phyloP scores from a whole-genome alignment of 495 filamentous ascomycete genomes.

The Penicillium egyptiacum region DNA sequence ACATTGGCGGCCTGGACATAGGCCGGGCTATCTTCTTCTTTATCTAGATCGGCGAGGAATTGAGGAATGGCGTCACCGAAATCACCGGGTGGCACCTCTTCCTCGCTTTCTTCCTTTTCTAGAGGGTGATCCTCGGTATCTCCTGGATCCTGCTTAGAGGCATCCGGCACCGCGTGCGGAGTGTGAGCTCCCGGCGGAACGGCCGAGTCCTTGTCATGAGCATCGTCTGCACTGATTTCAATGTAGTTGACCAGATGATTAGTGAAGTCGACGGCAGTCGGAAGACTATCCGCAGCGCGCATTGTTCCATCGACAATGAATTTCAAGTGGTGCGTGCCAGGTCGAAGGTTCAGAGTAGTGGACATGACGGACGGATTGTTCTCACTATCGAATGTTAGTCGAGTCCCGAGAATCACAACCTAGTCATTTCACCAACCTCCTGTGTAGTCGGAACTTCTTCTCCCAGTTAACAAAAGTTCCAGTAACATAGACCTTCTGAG shows the following conservation, averaged over 20 bases:
- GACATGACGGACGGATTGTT: slow-evolving; percentile 57
- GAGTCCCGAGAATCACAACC: background rate
- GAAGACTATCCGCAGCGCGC: slow-evolving; percentile 79
- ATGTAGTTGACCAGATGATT: slow-evolving; percentile 98
- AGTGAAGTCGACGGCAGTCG: slow-evolving; percentile 94
- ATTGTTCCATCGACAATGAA: slow-evolving; percentile 95
- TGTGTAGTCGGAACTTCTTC: slow-evolving; percentile 81
- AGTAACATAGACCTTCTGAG: slow-evolving; percentile 90
- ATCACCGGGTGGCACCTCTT: slow-evolving; percentile 48
- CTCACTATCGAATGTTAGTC: slow-evolving; percentile 32
- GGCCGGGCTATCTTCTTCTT: slow-evolving; percentile 68
- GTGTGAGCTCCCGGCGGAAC: slow-evolving; percentile 44
- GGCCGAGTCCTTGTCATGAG: slow-evolving; percentile 30
- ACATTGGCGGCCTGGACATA: slow-evolving; percentile 69
- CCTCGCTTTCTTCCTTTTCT: slow-evolving; percentile 48
- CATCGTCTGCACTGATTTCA: slow-evolving; percentile 81
- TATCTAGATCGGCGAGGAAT: slow-evolving; percentile 83
- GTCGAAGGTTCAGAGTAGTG: slow-evolving; percentile 74
- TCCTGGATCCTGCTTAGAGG: slow-evolving; percentile 34
- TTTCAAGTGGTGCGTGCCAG: slow-evolving; percentile 93
- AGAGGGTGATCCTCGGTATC: slow-evolving; percentile 43
- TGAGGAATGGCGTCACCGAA: slow-evolving; percentile 67
- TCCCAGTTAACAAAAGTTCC: slow-evolving; percentile 97
- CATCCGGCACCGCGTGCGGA: slow-evolving; percentile 45
- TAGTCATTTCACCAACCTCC: slow-evolving; percentile 55